Evolutionary conservation across 2,329 filamentous ascomycete genomes (phyloP).

Genomic region (Cladosporium cucumerinum): DNA sequence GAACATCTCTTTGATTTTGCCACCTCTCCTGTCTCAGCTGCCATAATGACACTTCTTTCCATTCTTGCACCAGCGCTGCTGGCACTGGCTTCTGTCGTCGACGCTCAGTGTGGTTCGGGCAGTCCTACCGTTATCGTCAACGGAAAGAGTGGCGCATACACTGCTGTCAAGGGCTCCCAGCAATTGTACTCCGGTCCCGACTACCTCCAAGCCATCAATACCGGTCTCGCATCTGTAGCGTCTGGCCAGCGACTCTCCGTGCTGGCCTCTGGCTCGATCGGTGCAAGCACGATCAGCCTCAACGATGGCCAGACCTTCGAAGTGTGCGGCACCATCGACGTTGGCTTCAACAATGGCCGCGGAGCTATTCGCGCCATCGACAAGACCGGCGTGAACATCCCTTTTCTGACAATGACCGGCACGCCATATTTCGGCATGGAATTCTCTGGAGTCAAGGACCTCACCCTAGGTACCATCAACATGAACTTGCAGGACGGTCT

Average conservation of each 20-base stretch:
- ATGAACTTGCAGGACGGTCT: conserved; percentile 55
- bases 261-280: conserved; percentile 55
- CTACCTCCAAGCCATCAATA: conserved; percentile 54
- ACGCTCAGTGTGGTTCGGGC: conserved; percentile 47
- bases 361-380: conserved; percentile 55
- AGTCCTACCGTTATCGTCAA: conserved; percentile 48
- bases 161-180: conserved; percentile 43
- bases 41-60: conserved; percentile 38
- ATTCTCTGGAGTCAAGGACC: conserved; percentile 51
- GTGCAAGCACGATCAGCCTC: conserved; percentile 52
- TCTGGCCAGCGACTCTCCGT: conserved; percentile 54
- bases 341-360: conserved; percentile 40
- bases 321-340: conserved; percentile 56
- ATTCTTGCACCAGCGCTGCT: conserved; percentile 43
- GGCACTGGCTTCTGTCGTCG: conserved; percentile 41
- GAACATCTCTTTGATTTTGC: neutral
- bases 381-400: conserved; percentile 51
- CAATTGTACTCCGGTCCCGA: conserved; percentile 53
- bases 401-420: conserved; percentile 57
- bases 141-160: conserved; percentile 47
- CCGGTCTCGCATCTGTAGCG: conserved; percentile 51
- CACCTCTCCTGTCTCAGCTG: neutral
- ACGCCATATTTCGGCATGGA: conserved; percentile 57
- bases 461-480: conserved; percentile 51
- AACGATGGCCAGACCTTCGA: conserved; percentile 56